Base-by-base conservation (phyloP, 1,284 basidiomycete genomes). In the Papiliotrema flavescens region DNA sequence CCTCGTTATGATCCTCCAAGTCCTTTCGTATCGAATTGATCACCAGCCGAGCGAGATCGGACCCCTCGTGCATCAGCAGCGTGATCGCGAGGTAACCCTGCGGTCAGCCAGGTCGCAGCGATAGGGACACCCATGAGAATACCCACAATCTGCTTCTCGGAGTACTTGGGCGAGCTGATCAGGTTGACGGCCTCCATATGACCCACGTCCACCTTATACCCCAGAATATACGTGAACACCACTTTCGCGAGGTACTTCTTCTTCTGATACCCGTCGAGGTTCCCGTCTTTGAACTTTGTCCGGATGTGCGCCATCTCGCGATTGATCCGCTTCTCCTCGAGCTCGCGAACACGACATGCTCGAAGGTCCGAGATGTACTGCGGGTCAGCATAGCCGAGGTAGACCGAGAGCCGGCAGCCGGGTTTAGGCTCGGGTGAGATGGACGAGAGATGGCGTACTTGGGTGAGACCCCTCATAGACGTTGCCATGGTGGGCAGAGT, bases 221-320 rank as follows among this genome's bases (percentile, higher is more conserved):
- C 96, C 56, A 98, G 82, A 64, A 99, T 98, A 71, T 97, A 98
- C 19, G 96, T 98, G 80, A 98, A 99, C 59, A 98, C 88, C 67
- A 99, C 95, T 80, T 99, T 98, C 56, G 79, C 65, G 40, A 81
- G 84, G 74, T 80, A 96, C 87, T 98, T 98, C 80, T 98, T 98
- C 83, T 95, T 96, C 80, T 97, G 93, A 77, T 98, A 96, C 28
- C 95, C 95, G 68, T 98, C 94, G 64, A 98, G 79, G 71, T 94
- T 94, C 19, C 94, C 95, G 68, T 98, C 95, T 83, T 97, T 97
- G 82, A 99, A 98, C 78, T 97, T 94, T 80, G 95, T 93, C 53
- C 96, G 83, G 65, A 99, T 98, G 71, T 98, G 97, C 0, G 96
- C 95, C 95, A 99, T 98, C 79, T 99, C 96, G 76, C 96, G 93